Evolutionary conservation across 371 early-diverging fungal species (phyloP).

Genomic region (Rhizopus delemar): DNA sequence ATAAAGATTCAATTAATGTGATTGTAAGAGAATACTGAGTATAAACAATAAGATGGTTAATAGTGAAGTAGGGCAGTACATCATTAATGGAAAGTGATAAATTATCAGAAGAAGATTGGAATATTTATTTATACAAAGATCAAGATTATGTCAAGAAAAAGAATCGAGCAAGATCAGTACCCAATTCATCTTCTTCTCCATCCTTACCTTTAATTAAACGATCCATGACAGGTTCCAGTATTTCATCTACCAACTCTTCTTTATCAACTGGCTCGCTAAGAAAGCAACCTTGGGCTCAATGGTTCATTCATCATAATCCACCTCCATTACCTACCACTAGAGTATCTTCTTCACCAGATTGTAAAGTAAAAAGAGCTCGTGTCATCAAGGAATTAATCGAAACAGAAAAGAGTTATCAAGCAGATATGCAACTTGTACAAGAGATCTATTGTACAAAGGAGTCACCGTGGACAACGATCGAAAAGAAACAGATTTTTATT

Average conservation of each 20-base stretch:
- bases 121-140: neutral
- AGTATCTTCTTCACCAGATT: constrained; percentile 14
- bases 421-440: constrained; percentile 67
- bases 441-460: constrained; percentile 57
- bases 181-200: constrained; percentile 21
- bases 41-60: neutral
- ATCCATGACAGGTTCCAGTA: constrained; percentile 26
- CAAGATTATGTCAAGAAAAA: neutral
- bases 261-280: neutral
- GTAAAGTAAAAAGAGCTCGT: constrained; percentile 37
- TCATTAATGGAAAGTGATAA: neutral
- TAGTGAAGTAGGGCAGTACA: neutral
- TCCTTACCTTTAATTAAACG: constrained; percentile 17
- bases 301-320: constrained; percentile 10
- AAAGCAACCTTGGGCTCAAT: constrained; percentile 11
- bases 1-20: neutral
- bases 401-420: constrained; percentile 66
- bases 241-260: constrained; percentile 6
- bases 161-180: constrained; percentile 12
- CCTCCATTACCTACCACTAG: constrained; percentile 3
- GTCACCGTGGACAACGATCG: constrained; percentile 36
- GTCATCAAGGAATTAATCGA: constrained; percentile 67
- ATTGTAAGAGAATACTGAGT: neutral
- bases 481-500: constrained; percentile 64
- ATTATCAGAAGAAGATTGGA: neutral